Percentiles rank a stretch among this genome's conserved stretches.
phyloP scores from a whole-genome alignment of 2,329 filamentous ascomycete genomes.

The Aspergillus hiratsukae region DNA sequence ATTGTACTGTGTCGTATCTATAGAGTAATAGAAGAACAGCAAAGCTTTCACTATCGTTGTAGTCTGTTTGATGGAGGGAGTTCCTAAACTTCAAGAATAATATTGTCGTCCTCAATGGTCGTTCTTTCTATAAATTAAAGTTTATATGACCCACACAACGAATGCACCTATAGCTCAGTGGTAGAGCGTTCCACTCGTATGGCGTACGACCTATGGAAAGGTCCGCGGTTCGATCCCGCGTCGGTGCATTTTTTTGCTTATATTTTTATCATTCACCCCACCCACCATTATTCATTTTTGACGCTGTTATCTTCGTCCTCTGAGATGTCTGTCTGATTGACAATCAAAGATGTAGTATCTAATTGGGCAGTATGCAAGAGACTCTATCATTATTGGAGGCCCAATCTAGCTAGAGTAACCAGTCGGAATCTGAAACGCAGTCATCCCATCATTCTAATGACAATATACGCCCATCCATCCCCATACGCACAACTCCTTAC shows the following conservation, averaged over 20 bases:
- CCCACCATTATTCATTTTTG: neutral
- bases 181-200: neutral
- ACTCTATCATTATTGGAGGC: neutral
- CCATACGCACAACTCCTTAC: constrained; percentile 79
- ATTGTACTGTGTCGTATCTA: too few relatives aligned
- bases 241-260: neutral
- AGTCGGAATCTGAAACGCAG: neutral
- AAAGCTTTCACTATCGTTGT: too few relatives aligned
- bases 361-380: too few relatives aligned
- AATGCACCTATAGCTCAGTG: neutral
- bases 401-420: neutral
- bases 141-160: neutral
- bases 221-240: neutral
- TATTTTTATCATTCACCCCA: neutral
- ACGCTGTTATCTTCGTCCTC: too few relatives aligned
- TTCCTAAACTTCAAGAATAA: too few relatives aligned
- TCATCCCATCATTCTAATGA: constrained; percentile 65
- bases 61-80: too few relatives aligned
- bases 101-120: too few relatives aligned
- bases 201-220: neutral
- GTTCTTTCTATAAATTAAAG: too few relatives aligned
- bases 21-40: too few relatives aligned
- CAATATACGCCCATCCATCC: constrained; percentile 86
- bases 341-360: too few relatives aligned
- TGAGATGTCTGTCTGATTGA: too few relatives aligned